A percentile compares a stretch with the other conserved stretches of the same genome.
Conservation (phyloP, 1,284 basidiomycete species). For the Malassezia sympodialis region DNA sequence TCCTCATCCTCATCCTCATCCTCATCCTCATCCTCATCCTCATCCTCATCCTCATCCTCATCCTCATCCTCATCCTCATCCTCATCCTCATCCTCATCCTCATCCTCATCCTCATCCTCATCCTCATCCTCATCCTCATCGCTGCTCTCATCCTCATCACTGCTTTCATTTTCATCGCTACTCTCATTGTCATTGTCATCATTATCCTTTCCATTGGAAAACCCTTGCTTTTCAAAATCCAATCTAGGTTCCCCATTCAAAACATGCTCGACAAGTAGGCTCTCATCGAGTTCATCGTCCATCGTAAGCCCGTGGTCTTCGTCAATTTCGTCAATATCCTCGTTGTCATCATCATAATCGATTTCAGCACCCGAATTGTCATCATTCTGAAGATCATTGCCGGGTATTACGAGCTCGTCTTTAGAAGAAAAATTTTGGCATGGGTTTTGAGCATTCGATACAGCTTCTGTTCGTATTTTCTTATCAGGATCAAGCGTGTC, state of each 20-base stretch:
- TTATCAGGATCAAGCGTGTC: background rate
- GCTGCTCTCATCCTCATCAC: too few relatives aligned
- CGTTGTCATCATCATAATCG: background rate
- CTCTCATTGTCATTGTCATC: background rate
- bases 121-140: background rate
- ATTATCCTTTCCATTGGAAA: background rate
- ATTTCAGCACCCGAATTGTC: background rate
- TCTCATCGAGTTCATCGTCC: background rate
- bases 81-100: too few relatives aligned
- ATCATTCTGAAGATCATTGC: background rate
- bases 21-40: background rate
- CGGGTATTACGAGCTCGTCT: background rate
- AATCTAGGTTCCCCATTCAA: background rate
- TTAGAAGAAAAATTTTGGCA: background rate
- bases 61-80: background rate
- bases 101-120: too few relatives aligned
- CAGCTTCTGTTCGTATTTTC: background rate
- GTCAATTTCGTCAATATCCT: slow-evolving; percentile 1
- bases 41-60: background rate
- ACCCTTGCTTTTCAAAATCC: background rate
- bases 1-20: too few relatives aligned
- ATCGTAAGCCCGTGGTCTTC: background rate
- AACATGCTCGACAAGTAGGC: background rate
- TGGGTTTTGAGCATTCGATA: background rate
- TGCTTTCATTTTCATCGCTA: too few relatives aligned